Conservation (phyloP, 2,329 filamentous ascomycete species). For the Harringtonia lauricola region DNA sequence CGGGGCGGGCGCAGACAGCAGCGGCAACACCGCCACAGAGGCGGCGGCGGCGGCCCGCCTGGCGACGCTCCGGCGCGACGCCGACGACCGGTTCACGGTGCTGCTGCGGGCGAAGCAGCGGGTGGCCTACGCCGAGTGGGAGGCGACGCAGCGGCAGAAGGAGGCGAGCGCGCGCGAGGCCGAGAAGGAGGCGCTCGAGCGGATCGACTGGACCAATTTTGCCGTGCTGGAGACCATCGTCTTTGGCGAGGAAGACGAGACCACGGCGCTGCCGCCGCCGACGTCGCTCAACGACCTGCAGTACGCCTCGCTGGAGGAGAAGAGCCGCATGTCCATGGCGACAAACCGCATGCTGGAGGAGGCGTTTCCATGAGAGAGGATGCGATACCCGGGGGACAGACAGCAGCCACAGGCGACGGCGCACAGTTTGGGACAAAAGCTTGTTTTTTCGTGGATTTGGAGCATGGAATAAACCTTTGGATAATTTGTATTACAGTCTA, state of each 20-base stretch:
- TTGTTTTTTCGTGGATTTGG: too few species aligned
- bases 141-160: conserved; percentile 80
- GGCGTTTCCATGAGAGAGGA: conserved; percentile 57
- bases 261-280: conserved; percentile 75
- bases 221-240: conserved; percentile 89
- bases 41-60: conserved; percentile 58
- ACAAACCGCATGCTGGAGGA: conserved; percentile 84
- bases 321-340: conserved; percentile 78
- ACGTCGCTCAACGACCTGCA: conserved; percentile 86
- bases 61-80: conserved; percentile 61
- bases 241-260: conserved; percentile 82
- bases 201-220: conserved; percentile 98
- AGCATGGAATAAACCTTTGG: too few species aligned
- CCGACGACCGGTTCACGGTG: conserved; percentile 69
- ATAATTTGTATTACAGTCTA: too few species aligned
- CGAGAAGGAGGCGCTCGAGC: conserved; percentile 63
- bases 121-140: conserved; percentile 76
- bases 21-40: conserved; percentile 52
- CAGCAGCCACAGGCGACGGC: too few species aligned
- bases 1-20: conserved; percentile 43
- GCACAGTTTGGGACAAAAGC: too few species aligned
- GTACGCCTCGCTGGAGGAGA: conserved; percentile 88
- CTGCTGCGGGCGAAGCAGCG: conserved; percentile 73
- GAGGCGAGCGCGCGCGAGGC: conserved; percentile 78
- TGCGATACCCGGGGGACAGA: too few species aligned